Conservation (phyloP, 305 asterid genomes). For the Solanum aculeatissimum region DNA sequence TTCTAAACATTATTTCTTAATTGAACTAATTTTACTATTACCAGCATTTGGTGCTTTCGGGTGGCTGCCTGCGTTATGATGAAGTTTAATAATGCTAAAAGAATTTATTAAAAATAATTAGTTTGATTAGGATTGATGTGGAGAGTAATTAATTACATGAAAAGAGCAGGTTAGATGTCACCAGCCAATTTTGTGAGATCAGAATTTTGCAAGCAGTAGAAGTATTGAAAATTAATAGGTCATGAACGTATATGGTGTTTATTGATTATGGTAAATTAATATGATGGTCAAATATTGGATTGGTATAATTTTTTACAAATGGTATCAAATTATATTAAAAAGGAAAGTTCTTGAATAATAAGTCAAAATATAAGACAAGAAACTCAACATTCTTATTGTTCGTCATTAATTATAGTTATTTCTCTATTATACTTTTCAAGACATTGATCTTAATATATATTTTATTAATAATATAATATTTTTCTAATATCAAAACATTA, state of each 20-base stretch:
- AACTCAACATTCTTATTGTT: background rate
- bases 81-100: background rate
- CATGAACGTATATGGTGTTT: too few relatives aligned
- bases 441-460: too few relatives aligned
- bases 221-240: background rate
- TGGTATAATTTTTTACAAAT: background rate
- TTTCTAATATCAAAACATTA: too few relatives aligned
- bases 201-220: background rate
- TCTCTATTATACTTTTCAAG: too few relatives aligned
- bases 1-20: background rate
- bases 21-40: background rate
- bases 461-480: too few relatives aligned
- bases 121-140: background rate
- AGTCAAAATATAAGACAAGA: background rate
- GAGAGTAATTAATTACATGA: background rate
- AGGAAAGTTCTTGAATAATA: background rate
- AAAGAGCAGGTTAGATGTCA: background rate
- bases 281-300: background rate
- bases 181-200: background rate
- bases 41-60: background rate
- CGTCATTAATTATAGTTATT: too few relatives aligned
- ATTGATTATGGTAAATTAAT: too few relatives aligned
- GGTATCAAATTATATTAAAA: background rate
- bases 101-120: background rate
- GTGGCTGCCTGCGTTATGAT: background rate